Evolutionary conservation across 2,329 filamentous ascomycete species (phyloP).

Genomic region (Golovinomyces cichoracearum): DNA sequence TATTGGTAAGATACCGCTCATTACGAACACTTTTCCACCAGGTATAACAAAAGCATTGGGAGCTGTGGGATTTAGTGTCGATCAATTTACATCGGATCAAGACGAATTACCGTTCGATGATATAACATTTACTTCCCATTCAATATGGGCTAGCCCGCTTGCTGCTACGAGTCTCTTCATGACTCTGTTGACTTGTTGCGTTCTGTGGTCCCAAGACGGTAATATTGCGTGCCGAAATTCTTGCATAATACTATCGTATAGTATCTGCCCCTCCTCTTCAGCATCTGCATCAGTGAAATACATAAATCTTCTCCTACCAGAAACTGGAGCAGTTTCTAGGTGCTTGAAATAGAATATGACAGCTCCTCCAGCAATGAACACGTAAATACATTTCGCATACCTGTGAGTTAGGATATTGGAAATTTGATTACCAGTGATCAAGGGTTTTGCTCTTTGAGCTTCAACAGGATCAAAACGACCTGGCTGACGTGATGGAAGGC

Average conservation of each 20-base stretch:
- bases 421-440: conserved; percentile 17
- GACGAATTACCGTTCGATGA: conserved; percentile 26
- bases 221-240: conserved; percentile 28
- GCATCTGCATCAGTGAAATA: conserved; percentile 31
- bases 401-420: conserved; percentile 15
- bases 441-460: conserved; percentile 14
- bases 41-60: conserved; percentile 57
- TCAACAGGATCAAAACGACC: conserved; percentile 6
- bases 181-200: conserved; percentile 32
- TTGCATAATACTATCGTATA: conserved; percentile 30
- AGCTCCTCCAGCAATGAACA: conserved; percentile 18
- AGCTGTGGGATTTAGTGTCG: no score
- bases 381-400: conserved; percentile 18
- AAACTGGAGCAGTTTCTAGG: conserved; percentile 46
- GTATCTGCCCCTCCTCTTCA: conserved; percentile 23
- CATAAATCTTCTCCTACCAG: conserved; percentile 49
- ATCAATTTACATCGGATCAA: no score
- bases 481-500: background rate
- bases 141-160: conserved; percentile 28
- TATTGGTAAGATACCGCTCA: conserved; percentile 43
- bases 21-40: conserved; percentile 57
- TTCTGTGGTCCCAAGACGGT: conserved; percentile 30
- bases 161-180: conserved; percentile 41
- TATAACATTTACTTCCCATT: conserved; percentile 54
- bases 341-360: conserved; percentile 37